Evolutionary conservation across 768 basidiomycete species (phyloP), one percentile per base, ranked within the genome.

Genomic region (Exsudoporus frostii): DNA sequence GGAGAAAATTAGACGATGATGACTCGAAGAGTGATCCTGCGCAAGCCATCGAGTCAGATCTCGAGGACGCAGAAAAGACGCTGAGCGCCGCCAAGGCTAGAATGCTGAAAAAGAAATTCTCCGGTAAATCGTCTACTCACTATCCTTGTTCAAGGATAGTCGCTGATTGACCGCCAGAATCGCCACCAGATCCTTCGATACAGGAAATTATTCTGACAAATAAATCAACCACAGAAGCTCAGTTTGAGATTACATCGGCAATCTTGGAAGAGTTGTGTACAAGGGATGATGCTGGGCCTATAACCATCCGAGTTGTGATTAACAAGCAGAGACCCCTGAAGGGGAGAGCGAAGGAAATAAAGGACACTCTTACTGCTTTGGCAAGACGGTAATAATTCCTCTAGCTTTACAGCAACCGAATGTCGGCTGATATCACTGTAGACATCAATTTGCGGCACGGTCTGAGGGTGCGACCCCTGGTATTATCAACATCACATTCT

Each of bases 401-500:
- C 34, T 30, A 13, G 15, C 7, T 44, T 46, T 4, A 2, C 13
- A n/a, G 3, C 17, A 8, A 25, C 5, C 5, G n/a, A n/a, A 30
- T 15, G 3, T 25, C 9, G n/a, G 25, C 55, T 68, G 36, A 65
- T 25, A 3, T 14, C 9, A 51, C 34, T 19, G 6, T 39, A 68
- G 67, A 33, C 51, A 71, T 44, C 20, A 59, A 25, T 68, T 69
- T n/a, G 1, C 10, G 22, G 0, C 7, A 8, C 46, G 13, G 30
- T 27, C 0, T 7, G 51, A 61, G 10, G 0, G 0, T 25, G 22
- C 22, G 3, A 45, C 43, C 14, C 50, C 56, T 27, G 59, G 59
- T n/a, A 48, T 53, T 20, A 13, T 60, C 54, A 51, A 56, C 13
- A 46, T 71, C 33, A 64, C 51, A 5, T 65, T 65, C 51, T 65